Evolutionary conservation across 2,329 filamentous ascomycete genomes (phyloP).

Genomic region (Colletotrichum noveboracense): DNA sequence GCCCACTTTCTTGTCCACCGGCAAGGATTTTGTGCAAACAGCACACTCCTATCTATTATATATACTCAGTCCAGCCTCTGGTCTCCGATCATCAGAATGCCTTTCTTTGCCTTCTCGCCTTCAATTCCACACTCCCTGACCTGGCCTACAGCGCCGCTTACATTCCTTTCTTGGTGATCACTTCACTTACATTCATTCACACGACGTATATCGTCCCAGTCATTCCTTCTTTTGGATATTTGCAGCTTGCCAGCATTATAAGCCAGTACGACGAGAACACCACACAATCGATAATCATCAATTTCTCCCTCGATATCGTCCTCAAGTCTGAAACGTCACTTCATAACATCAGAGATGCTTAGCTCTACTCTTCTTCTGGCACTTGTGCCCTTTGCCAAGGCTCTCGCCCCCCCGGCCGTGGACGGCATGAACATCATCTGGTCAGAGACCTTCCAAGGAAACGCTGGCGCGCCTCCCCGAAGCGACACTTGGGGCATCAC

Average conservation of each 20-base stretch:
- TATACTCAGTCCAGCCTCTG: background rate
- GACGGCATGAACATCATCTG: constrained; percentile 48
- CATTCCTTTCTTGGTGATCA: constrained; percentile 15
- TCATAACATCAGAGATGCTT: background rate
- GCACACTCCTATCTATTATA: background rate
- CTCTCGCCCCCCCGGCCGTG: constrained; percentile 42
- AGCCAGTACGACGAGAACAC: background rate
- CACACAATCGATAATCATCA: background rate
- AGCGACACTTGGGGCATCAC: constrained; percentile 47
- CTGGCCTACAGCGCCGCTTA: constrained; percentile 9
- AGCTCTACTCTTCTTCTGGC: constrained; percentile 14
- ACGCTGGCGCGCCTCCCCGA: constrained; percentile 41
- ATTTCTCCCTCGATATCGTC: background rate
- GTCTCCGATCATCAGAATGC: background rate
- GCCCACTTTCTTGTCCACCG: background rate
- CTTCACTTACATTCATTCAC: background rate
- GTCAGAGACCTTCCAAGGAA: constrained; percentile 50
- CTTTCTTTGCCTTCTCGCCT: background rate
- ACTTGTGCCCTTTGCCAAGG: constrained; percentile 29
- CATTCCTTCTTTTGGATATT: background rate
- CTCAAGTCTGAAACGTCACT: background rate
- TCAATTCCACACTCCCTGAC: background rate
- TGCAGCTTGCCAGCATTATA: background rate
- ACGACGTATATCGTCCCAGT: background rate
- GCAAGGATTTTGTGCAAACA: background rate